phyloP scores from a whole-genome alignment of 1,139 yeast genomes.

The Kodamaea suecica region DNA sequence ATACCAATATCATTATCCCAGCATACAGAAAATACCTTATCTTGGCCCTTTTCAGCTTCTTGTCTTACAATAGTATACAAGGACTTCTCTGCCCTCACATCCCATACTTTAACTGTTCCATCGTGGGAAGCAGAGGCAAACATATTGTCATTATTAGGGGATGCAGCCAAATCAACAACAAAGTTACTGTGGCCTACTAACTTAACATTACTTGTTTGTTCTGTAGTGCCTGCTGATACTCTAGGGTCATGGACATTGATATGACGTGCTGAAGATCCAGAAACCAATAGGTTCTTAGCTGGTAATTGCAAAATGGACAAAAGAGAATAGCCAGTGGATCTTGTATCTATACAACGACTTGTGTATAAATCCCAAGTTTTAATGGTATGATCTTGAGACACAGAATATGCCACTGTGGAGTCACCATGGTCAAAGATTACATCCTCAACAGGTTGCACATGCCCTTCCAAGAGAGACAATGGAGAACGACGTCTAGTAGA shows the following conservation, averaged over 20 bases:
- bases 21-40: constrained; percentile 80
- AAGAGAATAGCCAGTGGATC: constrained; percentile 83
- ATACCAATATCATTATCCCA: constrained; percentile 84
- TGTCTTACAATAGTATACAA: constrained; percentile 82
- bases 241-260: constrained; percentile 93
- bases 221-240: constrained; percentile 33
- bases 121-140: constrained; percentile 91
- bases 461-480: constrained; percentile 72
- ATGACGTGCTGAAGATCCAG: constrained; percentile 96
- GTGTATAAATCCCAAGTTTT: constrained; percentile 96
- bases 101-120: constrained; percentile 96
- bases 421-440: constrained; percentile 73
- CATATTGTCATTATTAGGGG: constrained; percentile 75
- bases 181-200: constrained; percentile 89
- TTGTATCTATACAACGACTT: constrained; percentile 76
- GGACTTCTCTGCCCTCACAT: constrained; percentile 82
- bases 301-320: constrained; percentile 72
- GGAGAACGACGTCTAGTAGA: constrained; percentile 80
- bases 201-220: constrained; percentile 54
- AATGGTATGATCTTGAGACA: constrained; percentile 90
- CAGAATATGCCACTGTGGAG: constrained; percentile 82
- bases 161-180: constrained; percentile 72
- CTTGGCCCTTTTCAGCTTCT: constrained; percentile 35
- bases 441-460: constrained; percentile 82
- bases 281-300: constrained; percentile 65